A percentile compares a stretch with the other conserved stretches of the same genome.
phyloP scores from a whole-genome alignment of 345 rosid genomes.

The Aquilaria yunnanensis region DNA sequence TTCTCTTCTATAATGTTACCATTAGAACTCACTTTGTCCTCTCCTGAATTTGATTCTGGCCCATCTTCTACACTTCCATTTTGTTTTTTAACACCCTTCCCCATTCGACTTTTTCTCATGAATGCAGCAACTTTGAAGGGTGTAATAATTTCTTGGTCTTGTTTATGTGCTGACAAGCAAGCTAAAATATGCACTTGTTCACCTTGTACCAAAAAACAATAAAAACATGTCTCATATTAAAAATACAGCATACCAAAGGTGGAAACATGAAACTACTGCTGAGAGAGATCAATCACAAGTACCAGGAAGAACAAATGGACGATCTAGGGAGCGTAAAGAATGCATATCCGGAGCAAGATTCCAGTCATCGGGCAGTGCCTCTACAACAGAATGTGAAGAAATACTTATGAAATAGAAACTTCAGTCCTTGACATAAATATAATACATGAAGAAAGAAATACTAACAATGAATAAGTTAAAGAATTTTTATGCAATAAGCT shows the following conservation, averaged over 20 bases:
- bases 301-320: slow-evolving; percentile 94
- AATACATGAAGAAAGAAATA: background rate
- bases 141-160: slow-evolving; percentile 77
- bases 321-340: slow-evolving; percentile 62
- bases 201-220: slow-evolving; percentile 42
- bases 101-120: slow-evolving; percentile 68
- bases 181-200: slow-evolving; percentile 88
- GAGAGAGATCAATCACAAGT: slow-evolving; percentile 10
- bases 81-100: slow-evolving; percentile 39
- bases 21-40: slow-evolving; percentile 38
- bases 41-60: slow-evolving; percentile 27
- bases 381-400: slow-evolving; percentile 33
- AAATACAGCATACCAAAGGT: background rate
- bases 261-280: background rate
- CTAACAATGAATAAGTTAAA: background rate
- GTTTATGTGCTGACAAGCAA: slow-evolving; percentile 75
- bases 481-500: background rate
- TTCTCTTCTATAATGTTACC: slow-evolving; percentile 35
- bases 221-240: slow-evolving; percentile 10
- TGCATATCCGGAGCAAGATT: slow-evolving; percentile 48
- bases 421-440: background rate
- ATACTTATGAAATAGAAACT: background rate
- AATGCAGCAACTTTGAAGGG: slow-evolving; percentile 94
- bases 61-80: slow-evolving; percentile 31
- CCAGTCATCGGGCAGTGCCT: slow-evolving; percentile 70